phyloP scores from a whole-genome alignment of 179 eudicot genomes.

The Beta lomatogona region DNA sequence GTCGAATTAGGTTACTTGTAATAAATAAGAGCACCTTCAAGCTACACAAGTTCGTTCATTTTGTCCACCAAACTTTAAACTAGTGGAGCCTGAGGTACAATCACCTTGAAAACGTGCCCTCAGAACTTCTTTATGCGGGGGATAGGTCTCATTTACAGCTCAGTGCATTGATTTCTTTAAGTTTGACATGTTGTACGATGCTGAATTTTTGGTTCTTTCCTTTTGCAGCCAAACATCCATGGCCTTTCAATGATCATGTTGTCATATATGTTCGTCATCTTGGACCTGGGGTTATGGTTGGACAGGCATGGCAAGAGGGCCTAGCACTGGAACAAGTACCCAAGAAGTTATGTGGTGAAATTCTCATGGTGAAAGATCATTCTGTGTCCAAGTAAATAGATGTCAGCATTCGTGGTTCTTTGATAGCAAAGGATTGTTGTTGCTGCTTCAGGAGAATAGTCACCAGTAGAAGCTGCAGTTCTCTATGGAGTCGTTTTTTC shows the following conservation, averaged over 20 bases:
- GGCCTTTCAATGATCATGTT: constrained; percentile 75
- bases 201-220: constrained; percentile 14
- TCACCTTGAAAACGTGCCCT: neutral
- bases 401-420: neutral
- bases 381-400: constrained; percentile 12
- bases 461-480: neutral
- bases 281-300: constrained; percentile 83
- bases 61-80: neutral
- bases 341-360: constrained; percentile 63
- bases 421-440: neutral
- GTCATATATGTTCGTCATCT: constrained; percentile 71
- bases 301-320: constrained; percentile 95
- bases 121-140: neutral
- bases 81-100: neutral
- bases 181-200: neutral
- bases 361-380: constrained; percentile 72
- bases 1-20: neutral
- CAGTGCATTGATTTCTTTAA: neutral
- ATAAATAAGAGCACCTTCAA: neutral
- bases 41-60: neutral
- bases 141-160: neutral
- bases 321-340: constrained; percentile 66
- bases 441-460: neutral
- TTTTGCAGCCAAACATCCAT: constrained; percentile 68
- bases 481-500: neutral